These are phyloP conservation scores for Brassica hybrid DNA, from an alignment of 441 rosid species.

Conservation along the genomic window DNA sequence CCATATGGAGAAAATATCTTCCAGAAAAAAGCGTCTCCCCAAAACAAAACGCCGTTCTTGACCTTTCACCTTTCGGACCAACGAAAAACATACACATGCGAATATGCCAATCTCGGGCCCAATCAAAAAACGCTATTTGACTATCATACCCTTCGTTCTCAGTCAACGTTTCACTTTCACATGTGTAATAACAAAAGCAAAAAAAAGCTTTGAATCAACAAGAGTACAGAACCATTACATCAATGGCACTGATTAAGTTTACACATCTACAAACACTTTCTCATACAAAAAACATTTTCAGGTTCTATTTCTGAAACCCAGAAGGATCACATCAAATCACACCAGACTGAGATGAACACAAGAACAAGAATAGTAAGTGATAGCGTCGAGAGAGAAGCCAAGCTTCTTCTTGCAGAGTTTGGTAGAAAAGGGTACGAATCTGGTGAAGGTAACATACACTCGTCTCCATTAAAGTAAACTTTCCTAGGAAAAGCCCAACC, in stretches of 20 bases:
- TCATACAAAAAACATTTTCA: background rate
- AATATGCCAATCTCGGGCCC: no score
- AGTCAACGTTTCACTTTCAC: no score
- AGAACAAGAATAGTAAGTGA: constrained; percentile 43
- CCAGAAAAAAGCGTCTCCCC: background rate
- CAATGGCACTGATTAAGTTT: no score
- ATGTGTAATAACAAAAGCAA: no score
- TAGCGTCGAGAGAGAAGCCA: constrained; percentile 41
- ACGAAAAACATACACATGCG: no score
- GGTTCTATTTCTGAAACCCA: constrained; percentile 24
- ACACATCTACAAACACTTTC: background rate
- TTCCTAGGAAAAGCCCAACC: constrained; percentile 69
- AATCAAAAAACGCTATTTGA: no score
- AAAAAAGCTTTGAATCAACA: no score
- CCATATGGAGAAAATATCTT: background rate
- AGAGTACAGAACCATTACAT: no score
- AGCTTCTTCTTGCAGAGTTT: constrained; percentile 51
- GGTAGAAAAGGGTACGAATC: constrained; percentile 86
- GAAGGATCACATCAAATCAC: constrained; percentile 35
- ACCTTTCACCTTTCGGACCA: no score
- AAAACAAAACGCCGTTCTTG: no score
- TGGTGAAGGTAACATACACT: constrained; percentile 78
- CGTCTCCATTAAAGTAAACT: constrained; percentile 55
- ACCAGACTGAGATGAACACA: constrained; percentile 41
- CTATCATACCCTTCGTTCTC: no score